These are phyloP conservation scores for Geosmithia morbida DNA, from an alignment of 2,329 filamentous ascomycete species.

Conservation along the genomic window DNA sequence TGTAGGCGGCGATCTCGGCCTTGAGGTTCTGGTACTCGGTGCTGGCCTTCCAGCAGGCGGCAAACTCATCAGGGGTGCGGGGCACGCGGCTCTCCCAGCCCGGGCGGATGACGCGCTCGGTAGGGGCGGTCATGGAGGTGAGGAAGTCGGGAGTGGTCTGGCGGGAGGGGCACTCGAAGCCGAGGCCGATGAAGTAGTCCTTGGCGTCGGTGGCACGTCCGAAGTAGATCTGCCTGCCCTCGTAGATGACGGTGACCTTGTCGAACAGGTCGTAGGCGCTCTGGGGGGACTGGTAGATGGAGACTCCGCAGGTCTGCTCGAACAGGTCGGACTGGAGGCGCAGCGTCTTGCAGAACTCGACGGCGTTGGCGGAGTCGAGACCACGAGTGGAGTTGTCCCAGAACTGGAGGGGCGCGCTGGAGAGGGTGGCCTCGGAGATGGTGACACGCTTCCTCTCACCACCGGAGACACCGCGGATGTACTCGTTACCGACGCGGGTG, in stretches of 20 bases:
- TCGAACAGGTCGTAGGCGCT: slow-evolving; percentile 44
- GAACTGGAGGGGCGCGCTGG: slow-evolving; percentile 11
- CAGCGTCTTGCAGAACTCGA: slow-evolving; percentile 38
- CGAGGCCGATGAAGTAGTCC: slow-evolving; percentile 51
- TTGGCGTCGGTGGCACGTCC: slow-evolving; percentile 44
- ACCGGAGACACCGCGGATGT: slow-evolving; percentile 35
- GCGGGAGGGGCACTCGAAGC: slow-evolving; percentile 51
- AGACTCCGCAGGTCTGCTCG: slow-evolving; percentile 31
- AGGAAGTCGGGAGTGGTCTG: slow-evolving; percentile 60
- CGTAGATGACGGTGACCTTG: slow-evolving; percentile 43
- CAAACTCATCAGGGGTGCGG: slow-evolving; percentile 20
- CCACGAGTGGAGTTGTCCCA: slow-evolving; percentile 36
- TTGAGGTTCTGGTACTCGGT: slow-evolving; percentile 10
- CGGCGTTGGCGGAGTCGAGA: slow-evolving; percentile 36
- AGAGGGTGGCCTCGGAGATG: slow-evolving; percentile 14
- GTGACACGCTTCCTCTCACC: slow-evolving; percentile 28
- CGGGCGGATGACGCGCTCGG: slow-evolving; percentile 37
- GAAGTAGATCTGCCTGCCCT: slow-evolving; percentile 48
- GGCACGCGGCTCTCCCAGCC: slow-evolving; percentile 31
- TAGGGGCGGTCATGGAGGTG: slow-evolving; percentile 51
- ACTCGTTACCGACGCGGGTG: slow-evolving; percentile 38
- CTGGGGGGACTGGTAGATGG: slow-evolving; percentile 42
- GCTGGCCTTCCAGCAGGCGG: slow-evolving; percentile 16
- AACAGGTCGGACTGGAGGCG: slow-evolving; percentile 31
- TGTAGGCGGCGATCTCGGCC: slow-evolving; percentile 13